phyloP scores from a whole-genome alignment of 257 asterid genomes.

The Capsicum pubescens region DNA sequence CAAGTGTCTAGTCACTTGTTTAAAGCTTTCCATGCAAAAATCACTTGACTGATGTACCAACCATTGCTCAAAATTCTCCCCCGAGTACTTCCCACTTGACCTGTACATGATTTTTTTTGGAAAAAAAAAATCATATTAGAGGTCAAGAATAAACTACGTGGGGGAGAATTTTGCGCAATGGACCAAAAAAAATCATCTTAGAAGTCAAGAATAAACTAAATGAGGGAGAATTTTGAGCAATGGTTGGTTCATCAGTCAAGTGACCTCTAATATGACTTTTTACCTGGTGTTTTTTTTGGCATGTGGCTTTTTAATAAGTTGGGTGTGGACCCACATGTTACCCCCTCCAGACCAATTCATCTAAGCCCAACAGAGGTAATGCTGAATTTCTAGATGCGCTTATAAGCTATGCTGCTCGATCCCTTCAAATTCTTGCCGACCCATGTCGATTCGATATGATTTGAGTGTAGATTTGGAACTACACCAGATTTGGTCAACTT shows the following conservation, averaged over 20 bases:
- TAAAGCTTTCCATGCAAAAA: slow-evolving; percentile 11
- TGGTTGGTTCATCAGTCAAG: no score
- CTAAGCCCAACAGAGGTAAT: not conserved
- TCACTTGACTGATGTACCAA: not conserved
- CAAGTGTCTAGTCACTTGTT: not conserved
- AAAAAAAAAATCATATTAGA: no score
- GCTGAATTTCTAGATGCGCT: not conserved
- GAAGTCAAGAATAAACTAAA: no score
- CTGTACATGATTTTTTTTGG: no score
- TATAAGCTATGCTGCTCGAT: not conserved
- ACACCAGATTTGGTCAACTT: not conserved
- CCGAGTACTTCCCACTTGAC: no score
- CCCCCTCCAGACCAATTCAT: not conserved
- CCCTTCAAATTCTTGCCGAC: not conserved
- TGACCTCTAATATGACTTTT: not conserved
- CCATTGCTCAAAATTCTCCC: no score
- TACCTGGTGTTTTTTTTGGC: not conserved
- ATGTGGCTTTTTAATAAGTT: not conserved
- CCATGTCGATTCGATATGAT: not conserved
- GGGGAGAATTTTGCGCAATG: no score
- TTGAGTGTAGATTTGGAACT: not conserved
- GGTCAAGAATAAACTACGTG: no score
- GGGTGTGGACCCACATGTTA: not conserved
- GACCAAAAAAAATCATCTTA: no score
- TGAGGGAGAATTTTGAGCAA: no score